Conservation (phyloP, 1,284 basidiomycete species). For the Rhodotorula glutinis region DNA sequence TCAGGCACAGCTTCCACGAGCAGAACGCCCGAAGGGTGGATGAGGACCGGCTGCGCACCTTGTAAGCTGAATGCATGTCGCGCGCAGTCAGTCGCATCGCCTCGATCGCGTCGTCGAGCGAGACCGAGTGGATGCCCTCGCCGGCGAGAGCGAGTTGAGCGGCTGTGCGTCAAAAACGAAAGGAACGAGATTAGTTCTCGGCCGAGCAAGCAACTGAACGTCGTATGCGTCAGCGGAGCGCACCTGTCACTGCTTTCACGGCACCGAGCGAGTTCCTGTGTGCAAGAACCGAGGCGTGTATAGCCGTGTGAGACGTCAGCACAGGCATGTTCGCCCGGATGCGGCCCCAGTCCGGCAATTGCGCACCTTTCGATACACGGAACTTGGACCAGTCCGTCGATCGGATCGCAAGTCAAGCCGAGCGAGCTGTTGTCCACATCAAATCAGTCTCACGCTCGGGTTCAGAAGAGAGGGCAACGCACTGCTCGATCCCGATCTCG, state of each 20-base stretch:
- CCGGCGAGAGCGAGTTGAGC: constrained; percentile 91
- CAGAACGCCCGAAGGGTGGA: neutral
- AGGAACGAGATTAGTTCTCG: too few relatives aligned
- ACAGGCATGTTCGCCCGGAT: neutral
- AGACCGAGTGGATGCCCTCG: constrained; percentile 78
- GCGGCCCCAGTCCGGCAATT: too few relatives aligned
- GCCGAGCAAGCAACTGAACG: too few relatives aligned
- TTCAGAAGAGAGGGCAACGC: constrained; percentile 47
- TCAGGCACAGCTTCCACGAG: neutral
- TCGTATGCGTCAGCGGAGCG: neutral
- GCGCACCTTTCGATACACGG: constrained; percentile 71
- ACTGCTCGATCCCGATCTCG: constrained; percentile 67
- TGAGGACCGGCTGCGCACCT: constrained; percentile 45
- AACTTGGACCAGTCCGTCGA: constrained; percentile 87
- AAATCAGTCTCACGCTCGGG: neutral
- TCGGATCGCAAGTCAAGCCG: constrained; percentile 75
- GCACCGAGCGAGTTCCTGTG: constrained; percentile 55
- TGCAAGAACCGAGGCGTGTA: neutral
- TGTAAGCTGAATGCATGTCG: constrained; percentile 66
- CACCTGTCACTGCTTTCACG: constrained; percentile 56
- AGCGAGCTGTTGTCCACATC: neutral
- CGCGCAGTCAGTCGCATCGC: constrained; percentile 87
- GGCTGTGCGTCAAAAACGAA: neutral
- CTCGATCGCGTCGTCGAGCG: constrained; percentile 91
- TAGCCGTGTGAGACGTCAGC: too few relatives aligned